Evolutionary conservation across 805 yeast genomes (phyloP).

Genomic region (Wickerhamiella qilinensis): DNA sequence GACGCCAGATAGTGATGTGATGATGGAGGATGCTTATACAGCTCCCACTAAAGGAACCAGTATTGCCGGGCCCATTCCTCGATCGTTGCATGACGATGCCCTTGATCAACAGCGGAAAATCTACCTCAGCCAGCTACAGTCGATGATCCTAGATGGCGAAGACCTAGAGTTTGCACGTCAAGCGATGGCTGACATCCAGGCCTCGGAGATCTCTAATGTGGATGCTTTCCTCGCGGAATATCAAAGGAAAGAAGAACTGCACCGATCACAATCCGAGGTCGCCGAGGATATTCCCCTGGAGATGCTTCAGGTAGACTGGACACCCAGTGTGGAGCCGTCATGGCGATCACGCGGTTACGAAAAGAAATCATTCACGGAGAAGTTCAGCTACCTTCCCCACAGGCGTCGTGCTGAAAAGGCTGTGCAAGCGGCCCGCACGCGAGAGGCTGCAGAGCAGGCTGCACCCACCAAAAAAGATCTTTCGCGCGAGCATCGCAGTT

Average conservation of each 20-base stretch:
- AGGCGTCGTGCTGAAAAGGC: background rate
- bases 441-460: background rate
- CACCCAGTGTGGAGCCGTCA: background rate
- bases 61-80: background rate
- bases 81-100: background rate
- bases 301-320: background rate
- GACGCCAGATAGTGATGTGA: background rate
- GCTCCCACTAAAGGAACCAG: background rate
- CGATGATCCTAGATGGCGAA: background rate
- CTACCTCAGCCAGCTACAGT: background rate
- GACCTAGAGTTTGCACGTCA: background rate
- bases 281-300: background rate
- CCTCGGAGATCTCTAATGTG: background rate
- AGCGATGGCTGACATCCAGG: background rate
- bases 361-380: background rate
- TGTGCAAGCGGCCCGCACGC: background rate
- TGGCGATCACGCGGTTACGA: background rate
- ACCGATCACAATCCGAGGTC: background rate
- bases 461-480: background rate
- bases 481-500: background rate
- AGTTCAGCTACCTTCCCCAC: background rate
- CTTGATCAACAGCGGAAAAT: background rate
- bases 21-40: background rate
- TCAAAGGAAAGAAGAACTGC: background rate
- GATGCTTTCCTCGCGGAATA: no score